Conservation (phyloP, 768 basidiomycete species). For the Macrolepiota dolichaula region DNA sequence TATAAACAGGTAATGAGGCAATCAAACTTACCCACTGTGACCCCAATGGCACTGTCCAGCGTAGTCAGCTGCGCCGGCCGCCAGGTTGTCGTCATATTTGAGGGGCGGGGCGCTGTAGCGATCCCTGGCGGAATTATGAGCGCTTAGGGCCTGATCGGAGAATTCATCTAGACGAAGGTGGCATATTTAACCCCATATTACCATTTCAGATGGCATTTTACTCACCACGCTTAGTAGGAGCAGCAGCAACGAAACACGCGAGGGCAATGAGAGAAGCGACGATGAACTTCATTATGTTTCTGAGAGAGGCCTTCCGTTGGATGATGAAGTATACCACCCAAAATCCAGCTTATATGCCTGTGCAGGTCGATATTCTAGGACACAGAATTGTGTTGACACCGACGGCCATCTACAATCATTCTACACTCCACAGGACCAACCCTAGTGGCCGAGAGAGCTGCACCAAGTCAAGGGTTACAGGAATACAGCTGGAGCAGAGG, state of each 20-base stretch:
- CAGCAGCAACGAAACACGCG: neutral
- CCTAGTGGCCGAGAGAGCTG: neutral
- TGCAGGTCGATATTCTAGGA: neutral
- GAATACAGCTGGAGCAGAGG: neutral
- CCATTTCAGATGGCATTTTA: neutral
- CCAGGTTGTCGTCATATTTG: conserved; percentile 5
- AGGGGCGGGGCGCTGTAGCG: neutral
- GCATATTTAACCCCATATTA: neutral
- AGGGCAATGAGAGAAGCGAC: neutral
- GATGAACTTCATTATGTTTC: conserved; percentile 1
- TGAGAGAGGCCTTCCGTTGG: neutral
- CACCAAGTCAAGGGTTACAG: neutral
- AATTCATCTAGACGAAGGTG: neutral
- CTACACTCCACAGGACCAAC: neutral
- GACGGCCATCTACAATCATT: neutral
- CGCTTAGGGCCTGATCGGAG: conserved; percentile 5
- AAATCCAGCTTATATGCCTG: neutral
- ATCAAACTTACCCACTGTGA: conserved; percentile 3
- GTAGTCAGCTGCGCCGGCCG: conserved; percentile 1
- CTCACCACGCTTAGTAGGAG: neutral
- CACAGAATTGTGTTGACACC: neutral
- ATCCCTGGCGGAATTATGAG: neutral
- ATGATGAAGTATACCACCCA: neutral
- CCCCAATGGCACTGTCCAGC: neutral
- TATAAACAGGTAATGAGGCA: neutral